phyloP scores from a whole-genome alignment of 805 yeast species.

The Myxozyma sirexii region DNA sequence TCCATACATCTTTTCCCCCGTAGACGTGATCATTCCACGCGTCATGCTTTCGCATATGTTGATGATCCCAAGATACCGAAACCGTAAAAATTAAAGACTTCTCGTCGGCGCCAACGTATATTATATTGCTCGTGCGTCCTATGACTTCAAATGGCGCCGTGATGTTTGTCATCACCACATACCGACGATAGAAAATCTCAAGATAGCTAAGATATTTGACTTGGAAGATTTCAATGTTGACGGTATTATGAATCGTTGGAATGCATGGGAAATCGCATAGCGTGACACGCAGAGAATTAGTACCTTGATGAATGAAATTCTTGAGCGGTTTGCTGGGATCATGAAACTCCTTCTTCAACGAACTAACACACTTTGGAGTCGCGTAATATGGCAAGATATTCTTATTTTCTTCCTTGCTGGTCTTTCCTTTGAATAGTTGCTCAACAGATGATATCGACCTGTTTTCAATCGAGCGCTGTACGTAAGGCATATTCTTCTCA shows the following conservation, averaged over 20 bases:
- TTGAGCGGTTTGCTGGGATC: neutral
- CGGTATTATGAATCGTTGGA: constrained; percentile 33
- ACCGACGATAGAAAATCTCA: constrained; percentile 22
- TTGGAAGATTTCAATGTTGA: constrained; percentile 24
- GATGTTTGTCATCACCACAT: constrained; percentile 25
- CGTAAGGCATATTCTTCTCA: constrained; percentile 16
- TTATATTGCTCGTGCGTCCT: constrained; percentile 26
- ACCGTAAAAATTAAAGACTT: constrained; percentile 19
- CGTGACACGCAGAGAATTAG: constrained; percentile 30
- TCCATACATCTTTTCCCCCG: constrained; percentile 27
- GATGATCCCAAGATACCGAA: constrained; percentile 27
- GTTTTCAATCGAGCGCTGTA: constrained; percentile 13
- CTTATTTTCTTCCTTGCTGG: neutral
- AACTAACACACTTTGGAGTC: constrained; percentile 9
- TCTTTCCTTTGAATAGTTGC: neutral
- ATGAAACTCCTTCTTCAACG: neutral
- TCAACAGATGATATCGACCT: constrained; percentile 15
- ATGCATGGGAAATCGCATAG: constrained; percentile 32
- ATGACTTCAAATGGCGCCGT: constrained; percentile 32
- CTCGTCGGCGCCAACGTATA: constrained; percentile 27
- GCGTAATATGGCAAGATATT: neutral
- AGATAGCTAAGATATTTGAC: constrained; percentile 17
- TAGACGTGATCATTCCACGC: constrained; percentile 23
- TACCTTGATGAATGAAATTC: constrained; percentile 19
- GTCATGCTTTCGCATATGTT: neutral